Base-by-base conservation (phyloP, 768 basidiomycete species). In the Agaricus blazei region DNA sequence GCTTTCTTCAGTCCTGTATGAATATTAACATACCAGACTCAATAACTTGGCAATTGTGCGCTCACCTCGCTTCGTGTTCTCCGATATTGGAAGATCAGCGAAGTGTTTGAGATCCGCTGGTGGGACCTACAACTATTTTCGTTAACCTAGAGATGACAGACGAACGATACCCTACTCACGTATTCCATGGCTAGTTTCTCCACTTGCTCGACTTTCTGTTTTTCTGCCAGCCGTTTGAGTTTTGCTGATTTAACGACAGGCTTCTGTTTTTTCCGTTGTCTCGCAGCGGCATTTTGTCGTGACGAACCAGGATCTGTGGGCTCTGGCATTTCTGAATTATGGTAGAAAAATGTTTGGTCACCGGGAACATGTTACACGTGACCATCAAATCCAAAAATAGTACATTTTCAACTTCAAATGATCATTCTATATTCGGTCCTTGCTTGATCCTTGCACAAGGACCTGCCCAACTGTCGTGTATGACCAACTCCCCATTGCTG, bases 1-100 rank as follows among this genome's bases (percentile, higher is more conserved):
- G 86, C 83, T 58, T 90, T 89, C 72, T 90, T 92, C 36, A 98
- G 75, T 14, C 94, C 94, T 92, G 54, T 11, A 23, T 15, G 48
- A 40, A 42, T 8, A 31, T 52, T 47, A 9, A 38, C 44, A 9
- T 9, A 29, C 9, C 0, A 51, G 9, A 27, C 27, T 11, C 34
- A 37, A n/a, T 15, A 23, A 37, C 54, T 36, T 4, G 12, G 45
- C 27, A 15, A 47, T 12, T 19, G 14, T 8, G 2, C 29, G 23
- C 60, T 54, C 57, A 83, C 90, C 92, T 70, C 81, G 80, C 64
- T 89, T 87, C 2, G 93, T 93, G 14, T 74, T 68, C 11, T 83
- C 77, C 0, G 90, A 93, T 42, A 96, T 81, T 5, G 92, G 93
- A 19, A 94, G 76, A 62, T 90, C 84, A 23, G 79, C 63, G 67